Percentiles rank a stretch among this genome's conserved stretches.
Conservation (phyloP, 371 early-diverging fungal species). For the Mucor piriformis region DNA sequence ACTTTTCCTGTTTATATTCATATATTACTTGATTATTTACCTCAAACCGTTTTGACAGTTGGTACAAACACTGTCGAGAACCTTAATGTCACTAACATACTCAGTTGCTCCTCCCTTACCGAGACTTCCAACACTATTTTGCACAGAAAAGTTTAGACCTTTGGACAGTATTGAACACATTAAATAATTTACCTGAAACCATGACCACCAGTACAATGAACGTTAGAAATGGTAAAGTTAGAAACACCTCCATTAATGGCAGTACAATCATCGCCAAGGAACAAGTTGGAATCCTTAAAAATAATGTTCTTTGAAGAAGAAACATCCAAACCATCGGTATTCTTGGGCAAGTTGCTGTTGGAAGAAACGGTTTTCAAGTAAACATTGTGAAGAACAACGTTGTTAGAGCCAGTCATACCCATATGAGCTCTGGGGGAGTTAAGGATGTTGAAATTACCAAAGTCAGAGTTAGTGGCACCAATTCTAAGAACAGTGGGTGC, state of each 20-base stretch:
- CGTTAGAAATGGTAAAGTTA: conserved; percentile 28
- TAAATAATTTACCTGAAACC: conserved; percentile 22
- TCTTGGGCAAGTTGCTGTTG: conserved; percentile 25
- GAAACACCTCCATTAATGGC: conserved; percentile 37
- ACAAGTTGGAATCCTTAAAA: conserved; percentile 24
- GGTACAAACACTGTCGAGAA: conserved; percentile 27
- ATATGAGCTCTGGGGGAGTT: conserved; percentile 40
- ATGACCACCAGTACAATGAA: conserved; percentile 34
- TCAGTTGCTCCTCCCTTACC: conserved; percentile 37
- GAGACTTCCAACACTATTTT: conserved; percentile 34
- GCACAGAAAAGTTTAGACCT: neutral
- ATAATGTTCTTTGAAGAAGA: conserved; percentile 29
- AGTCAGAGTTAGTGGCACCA: conserved; percentile 31
- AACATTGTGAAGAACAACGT: conserved; percentile 29
- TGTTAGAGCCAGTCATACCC: conserved; percentile 28
- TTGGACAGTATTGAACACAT: neutral
- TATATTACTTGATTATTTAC: too few species aligned
- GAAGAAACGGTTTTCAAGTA: conserved; percentile 30
- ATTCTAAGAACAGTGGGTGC: conserved; percentile 40
- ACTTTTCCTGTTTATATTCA: too few species aligned
- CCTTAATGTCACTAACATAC: conserved; percentile 26
- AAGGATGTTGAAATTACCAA: conserved; percentile 32
- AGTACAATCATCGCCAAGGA: conserved; percentile 37
- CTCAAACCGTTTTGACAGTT: conserved; percentile 43
- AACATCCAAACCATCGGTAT: conserved; percentile 44